Evolutionary conservation across 2,329 filamentous ascomycete species (phyloP).

Genomic region (Aspergillus udagawae): DNA sequence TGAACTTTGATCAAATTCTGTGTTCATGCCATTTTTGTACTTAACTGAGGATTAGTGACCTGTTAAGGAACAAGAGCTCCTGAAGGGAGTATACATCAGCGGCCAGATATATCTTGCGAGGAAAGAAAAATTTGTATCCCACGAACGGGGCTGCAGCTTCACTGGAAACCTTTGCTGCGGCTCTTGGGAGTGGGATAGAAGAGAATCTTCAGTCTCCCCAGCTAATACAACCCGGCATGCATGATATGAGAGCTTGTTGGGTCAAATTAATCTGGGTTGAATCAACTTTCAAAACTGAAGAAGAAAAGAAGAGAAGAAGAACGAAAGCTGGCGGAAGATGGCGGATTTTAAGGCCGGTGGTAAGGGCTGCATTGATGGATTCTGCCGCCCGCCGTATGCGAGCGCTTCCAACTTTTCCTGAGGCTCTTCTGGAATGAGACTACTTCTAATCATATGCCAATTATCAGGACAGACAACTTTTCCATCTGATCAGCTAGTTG

Average conservation of each 20-base stretch:
- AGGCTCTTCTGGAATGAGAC: constrained; percentile 12
- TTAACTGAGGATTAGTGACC: constrained; percentile 13
- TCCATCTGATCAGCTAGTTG: background rate
- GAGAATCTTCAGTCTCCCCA: constrained; percentile 44
- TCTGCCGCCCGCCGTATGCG: constrained; percentile 18
- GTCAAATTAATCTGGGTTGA: constrained; percentile 57
- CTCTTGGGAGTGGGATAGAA: constrained; percentile 48
- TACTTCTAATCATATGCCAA: constrained; percentile 3
- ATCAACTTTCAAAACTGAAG: constrained; percentile 52
- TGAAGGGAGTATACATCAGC: constrained; percentile 8
- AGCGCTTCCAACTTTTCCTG: constrained; percentile 30
- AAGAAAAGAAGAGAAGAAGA: constrained; percentile 31
- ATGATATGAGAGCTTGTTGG: constrained; percentile 45
- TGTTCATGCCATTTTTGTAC: constrained; percentile 24
- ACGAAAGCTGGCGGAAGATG: constrained; percentile 15
- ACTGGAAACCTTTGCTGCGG: constrained; percentile 44
- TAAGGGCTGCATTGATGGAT: constrained; percentile 21
- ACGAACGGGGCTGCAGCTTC: constrained; percentile 48
- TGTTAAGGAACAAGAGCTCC: constrained; percentile 9
- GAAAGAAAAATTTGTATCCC: constrained; percentile 36
- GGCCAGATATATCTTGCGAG: constrained; percentile 9
- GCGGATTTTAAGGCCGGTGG: constrained; percentile 14
- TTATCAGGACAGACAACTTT: constrained; percentile 1
- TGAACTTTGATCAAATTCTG: constrained; percentile 6
- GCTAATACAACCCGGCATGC: constrained; percentile 57